Evolutionary conservation across 2,329 filamentous ascomycete species (phyloP).

Genomic region (Trichophyton verrucosum): DNA sequence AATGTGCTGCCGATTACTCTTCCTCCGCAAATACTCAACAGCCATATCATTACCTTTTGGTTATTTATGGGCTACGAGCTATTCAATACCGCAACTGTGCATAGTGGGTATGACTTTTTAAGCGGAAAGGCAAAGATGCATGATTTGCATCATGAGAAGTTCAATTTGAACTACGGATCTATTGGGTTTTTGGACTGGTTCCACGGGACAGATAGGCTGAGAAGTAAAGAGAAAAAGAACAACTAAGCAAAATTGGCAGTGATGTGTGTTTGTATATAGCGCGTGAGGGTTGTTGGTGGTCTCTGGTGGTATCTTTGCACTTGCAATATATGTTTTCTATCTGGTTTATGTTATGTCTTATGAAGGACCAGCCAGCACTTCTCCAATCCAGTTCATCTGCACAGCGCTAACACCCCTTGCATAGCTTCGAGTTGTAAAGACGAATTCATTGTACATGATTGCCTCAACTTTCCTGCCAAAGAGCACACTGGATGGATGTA

Average conservation of each 20-base stretch:
- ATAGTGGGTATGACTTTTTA: constrained; percentile 48
- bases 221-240: neutral
- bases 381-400: constrained; percentile 50
- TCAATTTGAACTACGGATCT: constrained; percentile 43
- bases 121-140: constrained; percentile 39
- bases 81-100: constrained; percentile 42
- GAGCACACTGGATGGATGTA: constrained; percentile 50
- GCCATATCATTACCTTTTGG: constrained; percentile 44
- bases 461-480: constrained; percentile 50
- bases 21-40: constrained; percentile 35
- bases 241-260: neutral
- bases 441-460: constrained; percentile 54
- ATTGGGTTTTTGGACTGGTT: constrained; percentile 45
- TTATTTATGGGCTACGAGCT: constrained; percentile 39
- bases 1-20: constrained; percentile 42
- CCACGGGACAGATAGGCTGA: constrained; percentile 34
- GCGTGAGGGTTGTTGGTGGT: neutral
- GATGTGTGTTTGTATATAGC: neutral
- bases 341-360: neutral
- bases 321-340: neutral
- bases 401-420: constrained; percentile 50
- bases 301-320: neutral
- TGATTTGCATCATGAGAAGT: constrained; percentile 47
- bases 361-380: constrained; percentile 25
- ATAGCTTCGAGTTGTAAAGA: constrained; percentile 53